phyloP scores from a whole-genome alignment of 768 basidiomycete species.

The Pleurotus djamor region DNA sequence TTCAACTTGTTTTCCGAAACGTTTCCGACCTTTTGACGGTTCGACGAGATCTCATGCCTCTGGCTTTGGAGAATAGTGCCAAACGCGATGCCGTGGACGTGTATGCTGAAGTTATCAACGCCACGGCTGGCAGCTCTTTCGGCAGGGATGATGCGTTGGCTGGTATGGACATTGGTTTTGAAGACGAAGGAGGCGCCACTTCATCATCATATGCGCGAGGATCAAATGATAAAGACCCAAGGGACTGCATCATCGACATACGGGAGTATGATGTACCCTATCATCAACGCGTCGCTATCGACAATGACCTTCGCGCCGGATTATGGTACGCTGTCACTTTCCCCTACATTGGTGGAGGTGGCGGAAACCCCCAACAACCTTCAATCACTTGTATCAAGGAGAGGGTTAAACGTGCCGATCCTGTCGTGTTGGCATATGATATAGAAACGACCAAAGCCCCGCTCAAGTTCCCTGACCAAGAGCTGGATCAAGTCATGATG shows the following conservation, averaged over 20 bases:
- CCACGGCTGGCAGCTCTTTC: constrained; percentile 47
- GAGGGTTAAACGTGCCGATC: constrained; percentile 97
- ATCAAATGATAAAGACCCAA: constrained; percentile 72
- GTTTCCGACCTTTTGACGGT: constrained; percentile 90
- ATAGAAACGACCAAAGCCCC: constrained; percentile 99
- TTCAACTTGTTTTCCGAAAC: constrained; percentile 89
- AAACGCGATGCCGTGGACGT: constrained; percentile 96
- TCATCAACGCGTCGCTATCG: constrained; percentile 98
- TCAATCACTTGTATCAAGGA: constrained; percentile 68
- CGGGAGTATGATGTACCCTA: constrained; percentile 98
- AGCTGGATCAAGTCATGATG: constrained; percentile 99
- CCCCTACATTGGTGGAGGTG: neutral
- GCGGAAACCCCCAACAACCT: constrained; percentile 65
- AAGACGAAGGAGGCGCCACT: constrained; percentile 40
- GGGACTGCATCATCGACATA: constrained; percentile 90
- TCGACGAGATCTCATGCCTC: constrained; percentile 83
- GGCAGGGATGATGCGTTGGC: constrained; percentile 21
- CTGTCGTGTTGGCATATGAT: constrained; percentile 98
- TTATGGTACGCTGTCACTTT: constrained; percentile 96
- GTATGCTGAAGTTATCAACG: constrained; percentile 93
- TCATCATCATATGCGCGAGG: constrained; percentile 7
- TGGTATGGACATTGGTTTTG: constrained; percentile 65
- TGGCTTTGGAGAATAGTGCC: constrained; percentile 86
- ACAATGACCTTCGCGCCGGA: constrained; percentile 96
- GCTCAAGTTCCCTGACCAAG: constrained; percentile 97